phyloP scores from a whole-genome alignment of 2,329 filamentous ascomycete genomes.

The Ampelomyces quisqualis region DNA sequence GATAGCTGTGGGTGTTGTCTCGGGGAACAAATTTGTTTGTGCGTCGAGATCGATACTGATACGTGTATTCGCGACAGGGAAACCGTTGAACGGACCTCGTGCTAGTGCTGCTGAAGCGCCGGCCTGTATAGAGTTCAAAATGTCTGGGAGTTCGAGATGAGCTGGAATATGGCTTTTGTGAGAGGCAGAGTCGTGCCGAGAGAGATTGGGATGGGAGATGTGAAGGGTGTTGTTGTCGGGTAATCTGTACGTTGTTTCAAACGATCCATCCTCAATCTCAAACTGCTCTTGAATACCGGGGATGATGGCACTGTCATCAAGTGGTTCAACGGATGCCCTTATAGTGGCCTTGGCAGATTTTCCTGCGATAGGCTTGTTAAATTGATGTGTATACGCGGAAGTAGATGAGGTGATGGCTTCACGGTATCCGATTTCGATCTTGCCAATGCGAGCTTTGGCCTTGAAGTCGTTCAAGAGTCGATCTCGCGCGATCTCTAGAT shows the following conservation, averaged over 20 bases:
- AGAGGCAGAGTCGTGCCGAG: constrained; percentile 38
- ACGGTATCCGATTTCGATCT: constrained; percentile 93
- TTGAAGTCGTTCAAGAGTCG: constrained; percentile 87
- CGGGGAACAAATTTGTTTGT: constrained; percentile 62
- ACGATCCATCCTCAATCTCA: constrained; percentile 31
- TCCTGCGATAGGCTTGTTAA: constrained; percentile 78
- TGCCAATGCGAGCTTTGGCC: constrained; percentile 79
- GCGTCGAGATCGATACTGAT: constrained; percentile 71
- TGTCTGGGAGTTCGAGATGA: constrained; percentile 52
- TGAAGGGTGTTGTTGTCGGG: constrained; percentile 70
- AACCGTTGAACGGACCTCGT: constrained; percentile 76
- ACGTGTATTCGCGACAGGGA: constrained; percentile 74
- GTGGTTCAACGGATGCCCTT: constrained; percentile 65
- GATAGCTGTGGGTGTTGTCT: constrained; percentile 65
- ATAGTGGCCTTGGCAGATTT: constrained; percentile 78
- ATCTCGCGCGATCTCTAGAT: constrained; percentile 89
- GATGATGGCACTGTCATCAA: constrained; percentile 41
- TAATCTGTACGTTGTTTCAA: constrained; percentile 31
- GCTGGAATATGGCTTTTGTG: constrained; percentile 54
- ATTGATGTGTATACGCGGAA: constrained; percentile 59
- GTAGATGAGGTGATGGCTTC: constrained; percentile 69
- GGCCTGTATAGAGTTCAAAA: constrained; percentile 65
- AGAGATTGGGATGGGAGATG: constrained; percentile 56
- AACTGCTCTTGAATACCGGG: constrained; percentile 21
- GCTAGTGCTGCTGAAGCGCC: constrained; percentile 82